Base-by-base conservation (phyloP, 2,329 filamentous ascomycete genomes). In the Colletotrichum tofieldiae region DNA sequence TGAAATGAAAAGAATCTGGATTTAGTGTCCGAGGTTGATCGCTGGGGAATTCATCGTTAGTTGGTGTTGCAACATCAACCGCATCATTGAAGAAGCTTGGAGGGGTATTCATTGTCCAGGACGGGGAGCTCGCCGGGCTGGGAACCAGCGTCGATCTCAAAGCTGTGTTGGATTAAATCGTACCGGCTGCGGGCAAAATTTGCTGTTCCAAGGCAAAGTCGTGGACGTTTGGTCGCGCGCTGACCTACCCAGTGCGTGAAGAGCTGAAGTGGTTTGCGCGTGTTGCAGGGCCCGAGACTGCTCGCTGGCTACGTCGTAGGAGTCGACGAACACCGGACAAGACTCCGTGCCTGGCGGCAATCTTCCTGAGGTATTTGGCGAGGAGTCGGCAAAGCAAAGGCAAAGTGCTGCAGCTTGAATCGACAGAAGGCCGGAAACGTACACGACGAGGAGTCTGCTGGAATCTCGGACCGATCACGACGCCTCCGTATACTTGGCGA, bases 1-100 rank as follows among this genome's bases (percentile, higher is more conserved):
- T 35, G 35, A 59, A 56, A 20, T 60, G 61, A 43, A 67, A 39
- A 26, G 56, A 55, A 52, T 69, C 65, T 43, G 61, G 60, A 26
- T 49, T 55, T 32, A 72, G 47, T 54, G 39, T 65, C 26, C 60
- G 70, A 26, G 70, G 65, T 32, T 72, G 70, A n/a, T 72, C 70
- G 70, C 70, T 72, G 65, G 67, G 58, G 65, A 70, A 72, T 52
- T 61, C 37, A 47, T 72, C 55, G 60, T 72, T 71, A 71, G 61
- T 69, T 58, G 70, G 65, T 65, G 65, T 73, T 62, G 66, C 62
- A 54, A 66, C 55, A 67, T 67, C 71, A 54, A 73, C 73, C 47
- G 73, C 73, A 26, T 73, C 73, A 47, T 65, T 61, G 60, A 73
- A 73, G 63, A 74, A 74, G 35, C 67, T 70, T 20, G 71, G 67